Conservation (phyloP, 2,329 filamentous ascomycete species). For the Coniochaeta hoffmannii region DNA sequence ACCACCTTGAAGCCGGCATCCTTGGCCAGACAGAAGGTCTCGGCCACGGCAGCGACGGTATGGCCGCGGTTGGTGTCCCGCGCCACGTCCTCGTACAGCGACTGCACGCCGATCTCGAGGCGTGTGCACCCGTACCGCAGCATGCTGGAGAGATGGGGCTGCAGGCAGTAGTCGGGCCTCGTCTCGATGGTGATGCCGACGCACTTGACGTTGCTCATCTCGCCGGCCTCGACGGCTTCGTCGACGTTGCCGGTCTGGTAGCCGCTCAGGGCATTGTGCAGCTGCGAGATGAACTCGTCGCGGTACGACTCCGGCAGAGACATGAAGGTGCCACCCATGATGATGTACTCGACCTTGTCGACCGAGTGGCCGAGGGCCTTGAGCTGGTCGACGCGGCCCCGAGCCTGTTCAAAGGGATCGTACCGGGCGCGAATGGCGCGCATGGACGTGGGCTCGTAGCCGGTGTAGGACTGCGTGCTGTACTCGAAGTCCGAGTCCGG, state of each 20-base stretch:
- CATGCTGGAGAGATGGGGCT: slow-evolving; percentile 94
- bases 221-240: slow-evolving; percentile 86
- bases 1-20: slow-evolving; percentile 99
- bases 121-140: slow-evolving; percentile 95
- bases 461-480: slow-evolving; percentile 97
- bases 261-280: slow-evolving; percentile 94
- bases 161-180: slow-evolving; percentile 90
- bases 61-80: slow-evolving; percentile 95
- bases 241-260: slow-evolving; percentile 94
- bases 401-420: slow-evolving; percentile 94
- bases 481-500: slow-evolving; percentile 99
- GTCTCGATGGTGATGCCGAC: slow-evolving; percentile 99
- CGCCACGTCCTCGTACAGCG: slow-evolving; percentile 96
- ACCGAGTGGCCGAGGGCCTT: slow-evolving; percentile 93
- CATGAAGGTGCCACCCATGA: slow-evolving; percentile 99
- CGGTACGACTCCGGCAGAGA: slow-evolving; percentile 83
- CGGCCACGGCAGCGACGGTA: slow-evolving; percentile 88
- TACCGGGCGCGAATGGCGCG: slow-evolving; percentile 93
- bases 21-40: slow-evolving; percentile 95
- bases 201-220: slow-evolving; percentile 96
- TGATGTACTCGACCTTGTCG: slow-evolving; percentile 99
- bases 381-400: slow-evolving; percentile 93
- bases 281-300: slow-evolving; percentile 87
- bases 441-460: slow-evolving; percentile 98
- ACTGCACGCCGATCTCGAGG: slow-evolving; percentile 91